Evolutionary conservation across 192 early-diverging fungal genomes (phyloP).

Genomic region (Linnemannia schmuckeri): DNA sequence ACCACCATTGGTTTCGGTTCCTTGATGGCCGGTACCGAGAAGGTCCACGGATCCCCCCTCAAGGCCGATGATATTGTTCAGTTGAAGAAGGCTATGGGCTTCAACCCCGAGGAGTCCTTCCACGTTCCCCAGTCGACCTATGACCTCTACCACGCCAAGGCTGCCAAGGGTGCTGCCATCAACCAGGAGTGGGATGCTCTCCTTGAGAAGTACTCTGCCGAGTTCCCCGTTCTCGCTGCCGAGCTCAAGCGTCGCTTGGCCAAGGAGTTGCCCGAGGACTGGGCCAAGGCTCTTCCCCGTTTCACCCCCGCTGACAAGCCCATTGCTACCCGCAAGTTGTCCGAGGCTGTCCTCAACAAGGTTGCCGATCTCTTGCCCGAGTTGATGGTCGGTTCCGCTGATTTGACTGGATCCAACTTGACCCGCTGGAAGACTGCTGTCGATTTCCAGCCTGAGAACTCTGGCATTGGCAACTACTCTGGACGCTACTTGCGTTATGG

Average conservation of each 20-base stretch:
- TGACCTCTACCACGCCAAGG: conserved; percentile 60
- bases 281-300: conserved; percentile 79
- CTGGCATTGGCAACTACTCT: conserved; percentile 84
- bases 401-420: conserved; percentile 97
- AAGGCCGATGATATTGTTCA: conserved; percentile 83
- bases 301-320: conserved; percentile 87
- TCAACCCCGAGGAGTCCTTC: conserved; percentile 83
- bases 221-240: conserved; percentile 78
- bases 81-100: conserved; percentile 87
- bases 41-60: conserved; percentile 93
- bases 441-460: conserved; percentile 90
- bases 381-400: conserved; percentile 96
- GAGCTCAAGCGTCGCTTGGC: conserved; percentile 85
- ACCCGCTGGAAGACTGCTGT: conserved; percentile 95
- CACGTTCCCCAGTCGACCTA: conserved; percentile 78
- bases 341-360: conserved; percentile 87
- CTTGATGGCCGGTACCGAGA: conserved; percentile 87
- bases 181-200: conserved; percentile 86
- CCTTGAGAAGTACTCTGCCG: conserved; percentile 75
- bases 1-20: conserved; percentile 98
- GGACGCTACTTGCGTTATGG: conserved; percentile 96
- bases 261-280: conserved; percentile 82
- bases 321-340: conserved; percentile 93
- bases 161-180: conserved; percentile 69
- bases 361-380: conserved; percentile 87